These are phyloP conservation scores for Coccomyxa subellipsoidea DNA, from an alignment of 163 green algal genomes.

Conservation along the genomic window DNA sequence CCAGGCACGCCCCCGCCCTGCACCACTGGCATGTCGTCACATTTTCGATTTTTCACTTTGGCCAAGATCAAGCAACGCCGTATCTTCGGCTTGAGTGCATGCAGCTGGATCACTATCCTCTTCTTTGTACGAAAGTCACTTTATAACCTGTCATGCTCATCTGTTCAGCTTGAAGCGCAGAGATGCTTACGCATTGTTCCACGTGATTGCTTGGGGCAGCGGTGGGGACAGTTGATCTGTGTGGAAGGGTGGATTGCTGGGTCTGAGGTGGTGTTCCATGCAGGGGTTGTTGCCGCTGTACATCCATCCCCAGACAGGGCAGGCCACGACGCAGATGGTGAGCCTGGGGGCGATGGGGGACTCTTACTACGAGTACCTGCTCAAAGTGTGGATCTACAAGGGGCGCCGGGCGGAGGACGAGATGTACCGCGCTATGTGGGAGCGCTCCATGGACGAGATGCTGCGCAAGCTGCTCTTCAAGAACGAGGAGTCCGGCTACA, in stretches of 20 bases:
- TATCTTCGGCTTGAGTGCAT: no score
- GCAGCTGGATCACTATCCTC: no score
- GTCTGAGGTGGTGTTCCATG: no score
- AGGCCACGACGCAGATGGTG: slow-evolving; percentile 21
- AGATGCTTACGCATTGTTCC: no score
- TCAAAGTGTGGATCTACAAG: slow-evolving; percentile 71
- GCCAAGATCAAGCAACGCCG: no score
- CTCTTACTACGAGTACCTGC: slow-evolving; percentile 90
- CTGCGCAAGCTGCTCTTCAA: slow-evolving; percentile 27
- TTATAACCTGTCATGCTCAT: no score
- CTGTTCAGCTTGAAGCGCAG: no score
- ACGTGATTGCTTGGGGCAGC: no score
- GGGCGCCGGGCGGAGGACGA: slow-evolving; percentile 22
- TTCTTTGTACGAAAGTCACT: no score
- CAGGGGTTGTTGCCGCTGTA: slow-evolving; percentile 34
- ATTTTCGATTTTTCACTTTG: background rate
- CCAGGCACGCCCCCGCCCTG: slow-evolving; percentile 13
- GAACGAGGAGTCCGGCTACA: slow-evolving; percentile 5
- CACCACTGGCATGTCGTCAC: background rate
- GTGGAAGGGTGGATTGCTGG: background rate
- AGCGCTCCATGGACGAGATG: slow-evolving; percentile 36
- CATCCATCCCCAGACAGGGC: slow-evolving; percentile 15
- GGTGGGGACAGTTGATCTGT: no score
- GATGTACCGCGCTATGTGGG: slow-evolving; percentile 39
- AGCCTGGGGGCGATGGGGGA: slow-evolving; percentile 57